phyloP scores from a whole-genome alignment of 192 early-diverging fungal species.

The Coemansia erecta region DNA sequence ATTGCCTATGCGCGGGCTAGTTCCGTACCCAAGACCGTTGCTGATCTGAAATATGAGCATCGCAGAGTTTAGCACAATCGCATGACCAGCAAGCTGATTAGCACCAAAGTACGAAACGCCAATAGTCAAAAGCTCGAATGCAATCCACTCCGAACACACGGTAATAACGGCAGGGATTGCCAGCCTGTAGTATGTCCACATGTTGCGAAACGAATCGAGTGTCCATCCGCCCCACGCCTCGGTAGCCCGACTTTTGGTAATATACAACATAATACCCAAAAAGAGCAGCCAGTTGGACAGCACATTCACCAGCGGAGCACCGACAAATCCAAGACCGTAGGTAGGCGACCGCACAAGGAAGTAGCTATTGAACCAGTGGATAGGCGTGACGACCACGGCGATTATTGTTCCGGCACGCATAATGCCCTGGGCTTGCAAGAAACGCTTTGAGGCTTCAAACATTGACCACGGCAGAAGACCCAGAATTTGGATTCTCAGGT shows the following conservation, averaged over 20 bases:
- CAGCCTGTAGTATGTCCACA: constrained; percentile 59
- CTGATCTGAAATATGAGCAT: constrained; percentile 66
- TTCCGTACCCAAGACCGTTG: constrained; percentile 68
- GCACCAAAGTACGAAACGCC: constrained; percentile 72
- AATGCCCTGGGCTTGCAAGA: constrained; percentile 72
- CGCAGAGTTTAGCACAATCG: constrained; percentile 59
- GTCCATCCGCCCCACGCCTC: constrained; percentile 81
- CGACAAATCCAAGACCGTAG: constrained; percentile 68
- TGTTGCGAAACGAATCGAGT: constrained; percentile 58
- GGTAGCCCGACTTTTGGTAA: constrained; percentile 54
- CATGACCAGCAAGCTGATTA: constrained; percentile 69
- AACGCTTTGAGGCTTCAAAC: constrained; percentile 75
- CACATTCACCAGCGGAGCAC: constrained; percentile 71
- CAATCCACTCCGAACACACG: constrained; percentile 77
- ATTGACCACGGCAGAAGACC: constrained; percentile 69
- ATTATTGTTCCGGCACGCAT: constrained; percentile 68
- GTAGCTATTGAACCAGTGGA: constrained; percentile 9
- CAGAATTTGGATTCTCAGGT: constrained; percentile 59
- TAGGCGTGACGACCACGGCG: constrained; percentile 69
- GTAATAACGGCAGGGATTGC: constrained; percentile 75
- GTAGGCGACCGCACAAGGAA: constrained; percentile 48
- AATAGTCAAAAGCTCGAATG: constrained; percentile 64
- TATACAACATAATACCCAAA: constrained; percentile 61
- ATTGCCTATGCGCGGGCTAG: constrained; percentile 70
- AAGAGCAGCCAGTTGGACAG: constrained; percentile 68